Evolutionary conservation across 202 grass and related monocot species (phyloP).

Genomic region (Setaria viridis): DNA sequence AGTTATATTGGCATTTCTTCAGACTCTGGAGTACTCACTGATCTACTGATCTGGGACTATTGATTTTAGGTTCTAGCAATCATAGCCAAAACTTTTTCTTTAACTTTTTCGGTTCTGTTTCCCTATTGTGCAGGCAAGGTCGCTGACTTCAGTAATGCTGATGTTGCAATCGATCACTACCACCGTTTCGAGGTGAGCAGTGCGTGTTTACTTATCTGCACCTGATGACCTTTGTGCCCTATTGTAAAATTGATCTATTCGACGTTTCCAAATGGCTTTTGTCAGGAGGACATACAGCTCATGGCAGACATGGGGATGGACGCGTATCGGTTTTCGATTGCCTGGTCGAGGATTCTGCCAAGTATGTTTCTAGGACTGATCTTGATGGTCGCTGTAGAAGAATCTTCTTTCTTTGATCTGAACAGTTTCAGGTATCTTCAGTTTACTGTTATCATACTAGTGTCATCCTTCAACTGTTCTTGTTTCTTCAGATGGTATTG

Average conservation of each 20-base stretch:
- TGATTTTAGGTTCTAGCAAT: neutral
- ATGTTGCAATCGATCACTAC: constrained; percentile 91
- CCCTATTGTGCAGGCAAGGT: constrained; percentile 65
- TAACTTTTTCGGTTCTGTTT: too few relatives aligned
- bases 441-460: neutral
- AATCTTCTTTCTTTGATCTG: neutral
- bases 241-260: neutral
- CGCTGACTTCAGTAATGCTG: constrained; percentile 87
- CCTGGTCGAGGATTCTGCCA: constrained; percentile 87
- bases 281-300: constrained; percentile 88
- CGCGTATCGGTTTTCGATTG: constrained; percentile 90
- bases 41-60: neutral
- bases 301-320: constrained; percentile 98
- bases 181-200: constrained; percentile 72
- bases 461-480: neutral
- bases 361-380: constrained; percentile 47
- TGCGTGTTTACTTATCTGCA: neutral
- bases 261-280: neutral
- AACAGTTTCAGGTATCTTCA: neutral
- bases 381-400: neutral
- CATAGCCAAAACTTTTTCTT: neutral
- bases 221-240: neutral
- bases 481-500: constrained; percentile 68
- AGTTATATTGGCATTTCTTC: neutral
- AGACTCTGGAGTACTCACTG: neutral